These are phyloP conservation scores for Geosmithia flava DNA, from an alignment of 2,329 filamentous ascomycete species.

Conservation along the genomic window DNA sequence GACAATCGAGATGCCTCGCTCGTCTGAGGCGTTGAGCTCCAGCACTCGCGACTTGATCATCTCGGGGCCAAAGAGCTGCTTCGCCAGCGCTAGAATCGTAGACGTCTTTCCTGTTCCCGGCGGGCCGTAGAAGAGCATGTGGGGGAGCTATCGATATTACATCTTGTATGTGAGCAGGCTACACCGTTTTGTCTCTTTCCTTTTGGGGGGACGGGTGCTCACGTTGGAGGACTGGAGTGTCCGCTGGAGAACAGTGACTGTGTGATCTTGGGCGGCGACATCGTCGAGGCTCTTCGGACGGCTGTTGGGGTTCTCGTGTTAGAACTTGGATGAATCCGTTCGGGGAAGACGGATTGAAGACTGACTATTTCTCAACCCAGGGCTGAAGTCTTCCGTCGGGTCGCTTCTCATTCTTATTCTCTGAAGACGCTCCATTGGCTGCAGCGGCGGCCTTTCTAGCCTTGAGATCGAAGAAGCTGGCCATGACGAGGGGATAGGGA, in stretches of 20 bases:
- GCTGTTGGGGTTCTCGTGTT: slow-evolving; percentile 31
- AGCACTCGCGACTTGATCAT: slow-evolving; percentile 91
- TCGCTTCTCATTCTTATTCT: slow-evolving; percentile 52
- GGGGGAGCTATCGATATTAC: slow-evolving; percentile 53
- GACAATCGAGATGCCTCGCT: slow-evolving; percentile 94
- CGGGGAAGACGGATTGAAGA: slow-evolving; percentile 3
- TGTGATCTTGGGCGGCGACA: slow-evolving; percentile 96
- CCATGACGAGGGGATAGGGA: slow-evolving; percentile 37
- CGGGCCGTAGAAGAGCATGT: slow-evolving; percentile 99
- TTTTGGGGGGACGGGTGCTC: slow-evolving; percentile 9
- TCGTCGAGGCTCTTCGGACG: slow-evolving; percentile 89
- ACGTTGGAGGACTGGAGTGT: slow-evolving; percentile 92
- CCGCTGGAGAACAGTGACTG: slow-evolving; percentile 80
- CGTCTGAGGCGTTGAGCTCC: slow-evolving; percentile 97
- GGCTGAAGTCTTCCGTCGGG: slow-evolving; percentile 59
- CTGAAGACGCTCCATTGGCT: slow-evolving; percentile 43
- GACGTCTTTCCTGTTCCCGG: slow-evolving; percentile 97
- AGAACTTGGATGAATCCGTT: neutral
- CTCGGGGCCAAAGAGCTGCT: slow-evolving; percentile 93
- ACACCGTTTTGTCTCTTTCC: neutral
- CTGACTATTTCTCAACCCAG: slow-evolving; percentile 98
- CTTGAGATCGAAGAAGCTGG: slow-evolving; percentile 92
- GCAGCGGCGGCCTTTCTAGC: slow-evolving; percentile 71
- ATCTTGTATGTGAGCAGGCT: neutral
- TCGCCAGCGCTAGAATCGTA: slow-evolving; percentile 90